Evolutionary conservation across 140 eudicot genomes (phyloP).

Genomic region (Bidens hawaiensis): DNA sequence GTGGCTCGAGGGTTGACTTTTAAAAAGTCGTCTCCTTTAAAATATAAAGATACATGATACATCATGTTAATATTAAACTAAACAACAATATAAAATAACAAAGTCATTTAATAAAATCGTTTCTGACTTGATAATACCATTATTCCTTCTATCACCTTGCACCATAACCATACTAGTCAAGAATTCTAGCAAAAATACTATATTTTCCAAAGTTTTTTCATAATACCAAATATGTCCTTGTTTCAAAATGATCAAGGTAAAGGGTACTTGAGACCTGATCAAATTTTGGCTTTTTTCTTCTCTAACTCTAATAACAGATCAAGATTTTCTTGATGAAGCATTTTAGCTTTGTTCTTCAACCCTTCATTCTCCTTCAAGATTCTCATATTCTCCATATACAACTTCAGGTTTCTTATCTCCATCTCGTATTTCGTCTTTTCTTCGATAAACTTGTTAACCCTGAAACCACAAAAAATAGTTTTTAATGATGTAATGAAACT

Average conservation of each 20-base stretch:
- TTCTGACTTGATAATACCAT: constrained; percentile 7
- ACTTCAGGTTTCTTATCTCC: constrained; percentile 46
- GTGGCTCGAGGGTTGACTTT: constrained; percentile 44
- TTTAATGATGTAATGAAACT: not conserved
- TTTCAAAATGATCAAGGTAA: constrained; percentile 7
- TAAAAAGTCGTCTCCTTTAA: constrained; percentile 15
- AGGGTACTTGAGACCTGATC: constrained; percentile 17
- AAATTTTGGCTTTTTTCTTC: constrained; percentile 21
- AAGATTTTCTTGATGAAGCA: constrained; percentile 51
- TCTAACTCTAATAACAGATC: constrained; percentile 29
- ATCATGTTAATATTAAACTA: not conserved
- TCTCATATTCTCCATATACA: constrained; percentile 47
- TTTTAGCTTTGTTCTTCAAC: constrained; percentile 42
- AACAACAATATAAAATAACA: constrained; percentile 1
- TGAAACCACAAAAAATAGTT: constrained; percentile 10
- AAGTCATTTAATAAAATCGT: constrained; percentile 11
- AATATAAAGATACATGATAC: constrained; percentile 10
- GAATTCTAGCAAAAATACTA: constrained; percentile 20
- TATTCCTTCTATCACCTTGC: constrained; percentile 8
- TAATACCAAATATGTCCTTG: constrained; percentile 3
- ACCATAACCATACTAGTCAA: constrained; percentile 8
- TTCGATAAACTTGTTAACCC: constrained; percentile 17
- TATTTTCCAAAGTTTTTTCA: not conserved
- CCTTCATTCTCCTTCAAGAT: constrained; percentile 52
- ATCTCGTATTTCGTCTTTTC: constrained; percentile 27